These are phyloP conservation scores for Geosmithia flava DNA, from an alignment of 2,329 filamentous ascomycete species.

Conservation along the genomic window DNA sequence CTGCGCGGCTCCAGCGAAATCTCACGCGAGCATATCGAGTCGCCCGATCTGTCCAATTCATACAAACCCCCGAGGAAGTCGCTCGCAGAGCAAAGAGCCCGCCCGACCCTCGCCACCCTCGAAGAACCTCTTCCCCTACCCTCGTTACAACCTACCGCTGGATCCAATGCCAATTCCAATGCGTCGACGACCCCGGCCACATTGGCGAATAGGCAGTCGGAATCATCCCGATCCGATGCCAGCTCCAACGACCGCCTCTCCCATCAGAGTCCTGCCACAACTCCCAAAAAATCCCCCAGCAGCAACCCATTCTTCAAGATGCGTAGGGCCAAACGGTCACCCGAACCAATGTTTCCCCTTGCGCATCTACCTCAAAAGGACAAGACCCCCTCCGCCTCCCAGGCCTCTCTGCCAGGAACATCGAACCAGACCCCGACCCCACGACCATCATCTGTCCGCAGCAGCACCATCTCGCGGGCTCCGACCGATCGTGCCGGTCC, in stretches of 20 bases:
- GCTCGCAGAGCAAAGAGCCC: constrained; percentile 29
- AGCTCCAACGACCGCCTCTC: constrained; percentile 58
- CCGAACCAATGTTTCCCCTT: constrained; percentile 70
- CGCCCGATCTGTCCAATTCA: constrained; percentile 2
- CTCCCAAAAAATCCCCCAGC: constrained; percentile 45
- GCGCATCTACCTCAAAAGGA: constrained; percentile 72
- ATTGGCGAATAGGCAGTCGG: constrained; percentile 33
- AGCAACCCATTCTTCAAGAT: constrained; percentile 72
- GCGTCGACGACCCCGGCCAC: constrained; percentile 33
- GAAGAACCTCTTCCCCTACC: constrained; percentile 38
- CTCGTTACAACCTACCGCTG: constrained; percentile 14
- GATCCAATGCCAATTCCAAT: constrained; percentile 12
- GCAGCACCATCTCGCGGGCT: constrained; percentile 5
- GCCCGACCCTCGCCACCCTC: constrained; percentile 25
- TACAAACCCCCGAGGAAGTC: constrained; percentile 17
- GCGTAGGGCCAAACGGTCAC: constrained; percentile 62
- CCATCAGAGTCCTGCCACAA: constrained; percentile 47
- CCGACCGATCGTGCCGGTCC: constrained; percentile 8
- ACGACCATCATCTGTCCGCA: constrained; percentile 21
- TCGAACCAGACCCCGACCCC: constrained; percentile 20
- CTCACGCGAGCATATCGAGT: constrained; percentile 12
- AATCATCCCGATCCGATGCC: constrained; percentile 82
- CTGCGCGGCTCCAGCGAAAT: constrained; percentile 40
- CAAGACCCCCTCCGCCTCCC: constrained; percentile 24
- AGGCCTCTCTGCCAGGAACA: constrained; percentile 17